Evolutionary conservation across 164 flowering plant genomes (phyloP), one percentile per base, ranked within the genome.

Genomic region (Paratinospora sagittata): DNA sequence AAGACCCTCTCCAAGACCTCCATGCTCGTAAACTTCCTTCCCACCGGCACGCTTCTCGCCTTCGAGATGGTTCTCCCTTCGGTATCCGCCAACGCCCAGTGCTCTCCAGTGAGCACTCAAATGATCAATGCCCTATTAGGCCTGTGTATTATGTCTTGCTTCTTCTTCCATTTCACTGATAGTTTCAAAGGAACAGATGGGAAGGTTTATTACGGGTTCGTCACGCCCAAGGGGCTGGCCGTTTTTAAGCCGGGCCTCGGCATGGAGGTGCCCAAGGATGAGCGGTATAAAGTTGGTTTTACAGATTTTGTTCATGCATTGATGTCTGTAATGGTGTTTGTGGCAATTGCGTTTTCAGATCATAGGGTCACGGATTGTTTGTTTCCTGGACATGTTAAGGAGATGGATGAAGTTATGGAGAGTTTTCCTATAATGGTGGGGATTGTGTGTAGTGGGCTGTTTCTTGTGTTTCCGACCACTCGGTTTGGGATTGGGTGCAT

Each of bases 101-200:
- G 99, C 80, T 69, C 96, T 19, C 78, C 79, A 0, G 90, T 95
- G 21, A 76, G 65, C 75, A 85, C 84, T 9, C 23, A 70, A 23
- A 91, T 92, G 97, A 89, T 86, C 61, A 30, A 74, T 55, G 47
- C 73, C 65, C 88, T 92, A 10, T 67, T 92, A 3, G 73, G 75
- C 61, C 78, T 95, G 10, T 95, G 99, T 80, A 27, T 88, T 13
- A 79, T 90, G 45, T 92, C 99, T 0, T 92, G 99, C 79, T 95
- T 95, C 86, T 89, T 95, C 89, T 92, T 95, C 81, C 98, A 90
- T 74, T 95, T 95, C 87, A 95, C 99, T 0, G 99, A 92, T 78
- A 87, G 98, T 78, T 92, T 89, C 74, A 67, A 75, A 0, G 89
- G 82, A n/a, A 85, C 88, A 0, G 97, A 92, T 43, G 99, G 86